Evolutionary conservation across 129 eudicot genomes (phyloP).

Genomic region (Glebionis coronaria): DNA sequence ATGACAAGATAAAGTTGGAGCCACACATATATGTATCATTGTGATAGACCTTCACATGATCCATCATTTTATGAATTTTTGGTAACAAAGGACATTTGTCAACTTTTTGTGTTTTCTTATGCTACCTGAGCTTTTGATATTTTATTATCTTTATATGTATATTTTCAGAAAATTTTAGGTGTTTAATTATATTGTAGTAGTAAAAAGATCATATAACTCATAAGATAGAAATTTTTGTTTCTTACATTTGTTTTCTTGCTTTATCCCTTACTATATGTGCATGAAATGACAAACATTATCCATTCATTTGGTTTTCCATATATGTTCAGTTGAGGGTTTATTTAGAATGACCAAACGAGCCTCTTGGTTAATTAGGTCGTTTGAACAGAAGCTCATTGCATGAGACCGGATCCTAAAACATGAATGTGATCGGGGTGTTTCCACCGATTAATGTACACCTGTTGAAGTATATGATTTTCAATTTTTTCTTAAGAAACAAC

Average conservation of each 20-base stretch:
- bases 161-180: not conserved
- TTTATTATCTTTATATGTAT: not conserved
- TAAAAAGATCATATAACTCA: too few relatives aligned
- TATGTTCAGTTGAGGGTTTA: too few relatives aligned
- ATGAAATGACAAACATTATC: not conserved
- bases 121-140: constrained; percentile 7
- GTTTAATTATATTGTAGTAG: too few relatives aligned
- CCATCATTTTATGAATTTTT: constrained; percentile 25
- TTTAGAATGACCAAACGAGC: too few relatives aligned
- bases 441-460: too few relatives aligned
- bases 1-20: constrained; percentile 29
- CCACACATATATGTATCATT: constrained; percentile 37
- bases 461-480: too few relatives aligned
- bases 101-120: constrained; percentile 8
- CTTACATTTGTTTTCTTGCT: not conserved
- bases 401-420: too few relatives aligned
- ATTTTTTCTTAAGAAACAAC: too few relatives aligned
- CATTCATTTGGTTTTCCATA: too few relatives aligned
- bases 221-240: not conserved
- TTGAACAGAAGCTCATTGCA: too few relatives aligned
- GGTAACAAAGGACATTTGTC: constrained; percentile 23
- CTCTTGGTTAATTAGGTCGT: too few relatives aligned
- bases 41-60: constrained; percentile 40
- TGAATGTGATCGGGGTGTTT: too few relatives aligned
- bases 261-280: not conserved